Percentiles rank a stretch among this genome's conserved stretches.
Evolutionary conservation across 306 rosid genomes (phyloP).

Genomic region (Arachis stenosperma): DNA sequence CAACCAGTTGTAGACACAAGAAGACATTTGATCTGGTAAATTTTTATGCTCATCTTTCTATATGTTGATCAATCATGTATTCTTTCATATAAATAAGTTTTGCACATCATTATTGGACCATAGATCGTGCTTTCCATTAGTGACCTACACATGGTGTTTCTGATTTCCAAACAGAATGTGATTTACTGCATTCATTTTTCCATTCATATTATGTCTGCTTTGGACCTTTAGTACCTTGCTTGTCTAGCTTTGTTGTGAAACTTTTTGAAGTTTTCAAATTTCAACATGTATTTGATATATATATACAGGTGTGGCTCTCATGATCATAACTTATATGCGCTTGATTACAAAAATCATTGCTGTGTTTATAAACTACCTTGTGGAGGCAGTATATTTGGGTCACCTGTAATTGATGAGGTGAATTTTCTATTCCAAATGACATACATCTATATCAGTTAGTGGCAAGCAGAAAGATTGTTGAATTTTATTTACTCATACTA

Average conservation of each 20-base stretch:
- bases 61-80: not conserved
- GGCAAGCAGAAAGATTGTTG: constrained; percentile 27
- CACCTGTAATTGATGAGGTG: constrained; percentile 90
- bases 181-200: too few species aligned
- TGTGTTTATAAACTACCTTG: constrained; percentile 76
- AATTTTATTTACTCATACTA: constrained; percentile 13
- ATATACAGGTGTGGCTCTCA: constrained; percentile 93
- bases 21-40: constrained; percentile 71
- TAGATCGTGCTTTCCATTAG: too few species aligned
- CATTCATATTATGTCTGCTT: too few species aligned
- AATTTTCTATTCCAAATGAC: constrained; percentile 26
- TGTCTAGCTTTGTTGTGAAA: too few species aligned
- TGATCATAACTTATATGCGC: constrained; percentile 88
- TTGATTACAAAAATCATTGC: constrained; percentile 70
- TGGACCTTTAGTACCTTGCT: too few species aligned
- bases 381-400: constrained; percentile 93
- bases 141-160: too few species aligned
- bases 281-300: not conserved
- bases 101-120: not conserved
- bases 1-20: constrained; percentile 72
- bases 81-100: not conserved
- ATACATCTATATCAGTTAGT: not conserved
- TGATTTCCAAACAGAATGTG: too few species aligned
- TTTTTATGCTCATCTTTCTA: constrained; percentile 32
- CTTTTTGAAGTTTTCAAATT: too few species aligned